Evolutionary conservation across 106 monocot species (phyloP).

Genomic region (Dioscorea zingiberensis): DNA sequence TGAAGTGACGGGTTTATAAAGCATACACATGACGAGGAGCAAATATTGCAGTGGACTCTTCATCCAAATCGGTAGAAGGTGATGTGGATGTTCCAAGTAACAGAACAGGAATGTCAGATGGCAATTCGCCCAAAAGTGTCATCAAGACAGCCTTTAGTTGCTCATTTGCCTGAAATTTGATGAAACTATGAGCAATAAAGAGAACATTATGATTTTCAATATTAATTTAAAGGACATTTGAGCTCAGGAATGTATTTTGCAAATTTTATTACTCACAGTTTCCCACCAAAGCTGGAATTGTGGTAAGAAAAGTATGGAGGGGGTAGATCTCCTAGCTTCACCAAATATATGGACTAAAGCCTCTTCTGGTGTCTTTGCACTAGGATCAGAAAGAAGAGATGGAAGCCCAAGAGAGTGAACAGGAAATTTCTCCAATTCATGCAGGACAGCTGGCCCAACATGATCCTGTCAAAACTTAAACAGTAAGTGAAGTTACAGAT

Average conservation of each 20-base stretch:
- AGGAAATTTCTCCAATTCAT: constrained; percentile 96
- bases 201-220: neutral
- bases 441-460: constrained; percentile 93
- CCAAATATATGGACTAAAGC: constrained; percentile 98
- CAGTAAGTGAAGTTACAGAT: constrained; percentile 20
- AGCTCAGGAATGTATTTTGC: too few species aligned
- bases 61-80: constrained; percentile 29
- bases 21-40: constrained; percentile 31
- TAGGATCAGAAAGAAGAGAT: constrained; percentile 97
- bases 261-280: constrained; percentile 47
- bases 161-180: constrained; percentile 33
- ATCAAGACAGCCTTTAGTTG: constrained; percentile 45
- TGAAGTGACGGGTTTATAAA: neutral
- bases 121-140: constrained; percentile 45
- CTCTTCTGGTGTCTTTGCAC: constrained; percentile 97
- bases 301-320: constrained; percentile 88
- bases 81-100: constrained; percentile 38
- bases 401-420: constrained; percentile 95
- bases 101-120: constrained; percentile 37
- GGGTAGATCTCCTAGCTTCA: constrained; percentile 93
- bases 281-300: constrained; percentile 99
- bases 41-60: constrained; percentile 29
- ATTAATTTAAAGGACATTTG: too few species aligned
- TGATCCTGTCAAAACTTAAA: constrained; percentile 73
- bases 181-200: neutral